Conservation (phyloP, 148 eudicot species). For the Heliamphora exappendiculata region DNA sequence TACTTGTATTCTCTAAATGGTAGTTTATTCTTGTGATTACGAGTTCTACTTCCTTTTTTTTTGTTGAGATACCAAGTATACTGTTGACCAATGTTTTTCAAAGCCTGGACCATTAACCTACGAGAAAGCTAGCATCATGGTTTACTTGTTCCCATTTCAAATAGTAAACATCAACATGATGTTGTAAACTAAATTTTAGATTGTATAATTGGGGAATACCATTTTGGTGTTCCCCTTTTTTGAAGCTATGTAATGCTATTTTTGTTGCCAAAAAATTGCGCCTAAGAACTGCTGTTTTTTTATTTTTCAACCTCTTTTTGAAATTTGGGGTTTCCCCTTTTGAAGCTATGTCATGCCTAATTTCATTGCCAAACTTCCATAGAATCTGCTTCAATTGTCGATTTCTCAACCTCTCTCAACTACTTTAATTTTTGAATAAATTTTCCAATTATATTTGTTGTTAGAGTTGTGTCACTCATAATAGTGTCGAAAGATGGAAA, state of each 20-base stretch:
- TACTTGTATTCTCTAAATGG: neutral
- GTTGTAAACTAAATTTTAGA: neutral
- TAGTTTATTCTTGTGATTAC: neutral
- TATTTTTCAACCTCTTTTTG: no score
- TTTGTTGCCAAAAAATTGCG: no score
- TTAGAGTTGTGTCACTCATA: no score
- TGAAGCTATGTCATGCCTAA: neutral
- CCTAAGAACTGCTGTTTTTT: no score
- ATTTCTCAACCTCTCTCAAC: no score
- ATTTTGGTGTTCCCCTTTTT: neutral
- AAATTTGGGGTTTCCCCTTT: no score
- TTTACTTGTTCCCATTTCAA: neutral
- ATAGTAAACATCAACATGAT: neutral
- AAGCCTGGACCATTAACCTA: neutral
- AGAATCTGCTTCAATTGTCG: neutral
- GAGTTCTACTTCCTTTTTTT: neutral
- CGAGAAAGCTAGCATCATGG: neutral
- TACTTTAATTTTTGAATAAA: no score
- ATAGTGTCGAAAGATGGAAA: no score
- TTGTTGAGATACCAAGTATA: neutral
- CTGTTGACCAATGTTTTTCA: neutral
- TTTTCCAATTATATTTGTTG: no score
- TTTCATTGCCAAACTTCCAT: neutral
- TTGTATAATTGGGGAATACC: neutral
- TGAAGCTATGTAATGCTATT: no score